These are phyloP conservation scores for Pyronema domesticum DNA, from an alignment of 495 filamentous ascomycete genomes.

Conservation along the genomic window DNA sequence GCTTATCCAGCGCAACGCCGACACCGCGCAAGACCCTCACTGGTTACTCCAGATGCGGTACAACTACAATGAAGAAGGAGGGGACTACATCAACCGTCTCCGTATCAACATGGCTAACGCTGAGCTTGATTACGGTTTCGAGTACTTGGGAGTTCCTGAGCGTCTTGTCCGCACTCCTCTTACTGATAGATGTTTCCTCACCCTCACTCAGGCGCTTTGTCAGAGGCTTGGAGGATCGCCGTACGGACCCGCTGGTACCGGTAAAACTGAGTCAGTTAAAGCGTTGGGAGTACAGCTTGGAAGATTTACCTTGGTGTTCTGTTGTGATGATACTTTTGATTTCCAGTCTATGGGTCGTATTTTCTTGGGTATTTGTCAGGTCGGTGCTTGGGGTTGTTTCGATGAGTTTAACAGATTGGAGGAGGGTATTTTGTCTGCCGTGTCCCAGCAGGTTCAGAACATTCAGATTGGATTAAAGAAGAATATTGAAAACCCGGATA, in stretches of 20 bases:
- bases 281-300: conserved; percentile 90
- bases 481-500: conserved; percentile 53
- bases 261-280: conserved; percentile 98
- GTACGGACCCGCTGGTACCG: conserved; percentile 95
- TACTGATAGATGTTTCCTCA: conserved; percentile 95
- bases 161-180: conserved; percentile 88
- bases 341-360: conserved; percentile 99
- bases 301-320: conserved; percentile 94
- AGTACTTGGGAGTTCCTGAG: conserved; percentile 91
- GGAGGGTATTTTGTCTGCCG: conserved; percentile 88
- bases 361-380: conserved; percentile 97
- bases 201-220: conserved; percentile 83
- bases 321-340: conserved; percentile 97
- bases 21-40: conserved; percentile 62
- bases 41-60: conserved; percentile 99
- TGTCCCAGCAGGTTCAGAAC: conserved; percentile 97
- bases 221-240: conserved; percentile 92
- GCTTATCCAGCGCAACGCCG: conserved; percentile 55
- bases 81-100: conserved; percentile 63
- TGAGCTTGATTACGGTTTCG: conserved; percentile 85
- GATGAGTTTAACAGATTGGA: conserved; percentile 98
- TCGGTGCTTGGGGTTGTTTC: conserved; percentile 98
- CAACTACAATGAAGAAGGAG: conserved; percentile 58
- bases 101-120: conserved; percentile 95
- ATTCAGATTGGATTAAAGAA: conserved; percentile 89